Conservation (phyloP, 2,329 filamentous ascomycete species). For the Amauroascus niger region DNA sequence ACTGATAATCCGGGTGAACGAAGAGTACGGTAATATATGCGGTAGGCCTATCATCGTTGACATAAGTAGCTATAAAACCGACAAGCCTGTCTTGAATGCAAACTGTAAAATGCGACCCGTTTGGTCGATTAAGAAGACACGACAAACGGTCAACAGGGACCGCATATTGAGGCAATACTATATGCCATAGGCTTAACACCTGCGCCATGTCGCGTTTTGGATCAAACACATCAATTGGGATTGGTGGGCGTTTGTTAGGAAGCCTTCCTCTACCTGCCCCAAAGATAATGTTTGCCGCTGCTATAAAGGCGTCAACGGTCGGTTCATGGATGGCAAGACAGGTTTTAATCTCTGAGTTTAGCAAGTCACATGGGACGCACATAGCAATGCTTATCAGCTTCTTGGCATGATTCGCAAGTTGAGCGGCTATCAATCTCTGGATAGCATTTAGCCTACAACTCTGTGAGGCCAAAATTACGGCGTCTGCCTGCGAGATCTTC, state of each 20-base stretch:
- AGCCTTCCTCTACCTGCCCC: conserved; percentile 27
- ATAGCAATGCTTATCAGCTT: conserved; percentile 34
- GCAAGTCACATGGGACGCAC: conserved; percentile 39
- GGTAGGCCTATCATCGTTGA: conserved; percentile 14
- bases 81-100: background rate
- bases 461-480: conserved; percentile 33
- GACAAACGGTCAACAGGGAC: conserved; percentile 8
- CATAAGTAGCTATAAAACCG: conserved; percentile 16
- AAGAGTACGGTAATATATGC: conserved; percentile 18
- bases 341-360: conserved; percentile 30
- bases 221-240: conserved; percentile 13
- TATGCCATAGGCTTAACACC: conserved; percentile 14
- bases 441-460: conserved; percentile 33
- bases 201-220: conserved; percentile 2
- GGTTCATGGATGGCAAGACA: conserved; percentile 40
- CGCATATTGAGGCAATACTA: conserved; percentile 13
- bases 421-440: conserved; percentile 29
- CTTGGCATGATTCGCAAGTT: conserved; percentile 25
- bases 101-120: conserved; percentile 14
- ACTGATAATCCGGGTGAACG: conserved; percentile 20
- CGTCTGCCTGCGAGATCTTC: conserved; percentile 29
- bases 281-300: conserved; percentile 35
- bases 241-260: conserved; percentile 21
- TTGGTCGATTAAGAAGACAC: conserved; percentile 11
- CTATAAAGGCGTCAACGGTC: conserved; percentile 35